Base-by-base conservation (phyloP, 2,329 filamentous ascomycete species). In the Claviceps monticola region DNA sequence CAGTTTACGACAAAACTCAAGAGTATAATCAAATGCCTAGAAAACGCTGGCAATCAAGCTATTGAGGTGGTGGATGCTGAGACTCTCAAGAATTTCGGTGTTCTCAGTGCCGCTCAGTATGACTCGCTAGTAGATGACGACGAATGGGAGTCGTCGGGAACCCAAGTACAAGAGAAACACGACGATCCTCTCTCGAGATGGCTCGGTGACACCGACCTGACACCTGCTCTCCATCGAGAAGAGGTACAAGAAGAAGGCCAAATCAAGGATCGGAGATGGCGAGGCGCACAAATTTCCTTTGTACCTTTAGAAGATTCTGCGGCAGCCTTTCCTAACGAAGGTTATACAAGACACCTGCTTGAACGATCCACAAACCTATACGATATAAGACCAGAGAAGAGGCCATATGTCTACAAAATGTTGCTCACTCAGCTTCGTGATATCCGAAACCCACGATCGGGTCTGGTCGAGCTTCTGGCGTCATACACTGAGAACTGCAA, bases 91-190 rank as follows among this genome's bases (percentile, higher is more conserved):
- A 61, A 73, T 0, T 63, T 78, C 29, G 74, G 71, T 0, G 58
- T 90, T 1, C 74, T 95, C 49, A 83, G 75, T 0, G 56, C 77
- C 39, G 66, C 70, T 0, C 89, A 95, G 61, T 72, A 74, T 16
- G 66, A 80, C 0, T 86, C 82, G 1, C 67, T 93, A 1, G 65
- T 66, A 19, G 75, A 75, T 2, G 72, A 75, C 2, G 72, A 75
- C 2, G 64, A 64, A 1, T 69, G 68, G 66, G 57, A 58, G 16
- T 41, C 53, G 2, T 49, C 51, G 2, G 56, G 56, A 2, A 38
- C 51, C 19, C 37, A 16, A 17, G 21, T 41, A 34, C 36, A 41
- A 11, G 19, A 5, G 5, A 21, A 48, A 16, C 19, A 23, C 5
- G 39, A 51, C 17, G 37, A 51, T 7, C 26, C 58, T 1, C 19